Evolutionary conservation across 352 stramenopile genomes (phyloP), one percentile per base, ranked within the genome.

Genomic region (Phytophthora kernoviae): DNA sequence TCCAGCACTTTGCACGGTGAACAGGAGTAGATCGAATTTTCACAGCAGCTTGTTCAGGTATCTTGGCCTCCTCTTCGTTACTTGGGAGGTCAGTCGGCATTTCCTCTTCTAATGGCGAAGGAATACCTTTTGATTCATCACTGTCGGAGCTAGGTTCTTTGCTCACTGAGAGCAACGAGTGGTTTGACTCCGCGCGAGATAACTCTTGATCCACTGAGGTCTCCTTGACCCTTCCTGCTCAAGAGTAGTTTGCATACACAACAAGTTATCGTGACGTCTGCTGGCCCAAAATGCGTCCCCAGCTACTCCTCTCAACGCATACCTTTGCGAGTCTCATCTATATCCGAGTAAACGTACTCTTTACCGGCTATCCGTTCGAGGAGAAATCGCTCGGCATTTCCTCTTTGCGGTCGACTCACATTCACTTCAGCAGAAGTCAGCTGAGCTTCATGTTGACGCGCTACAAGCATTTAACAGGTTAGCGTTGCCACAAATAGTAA

Each of bases 131-230:
- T 18, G 34, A 12, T 17, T 65, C 26, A 4, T 60, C 20, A 15
- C 41, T 43, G 26, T 45, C 34, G 37, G 42, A 65, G 43, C 42
- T 60, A 24, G 39, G 11, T 12, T n/a, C 18, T 39, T 54, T 34
- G 14, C 10, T 20, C 1, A 18, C n/a, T 15, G 58, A 45, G 11
- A 60, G 5, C 24, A 55, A 6, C 7, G 43, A 50, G 36, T 11
- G 15, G 36, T 20, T n/a, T 12, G 45, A 46, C 20, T 33, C 30
- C 14, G 27, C 39, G n/a, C 12, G 26, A 18, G n/a, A n/a, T n/a
- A n/a, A n/a, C n/a, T n/a, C n/a, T n/a, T 39, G 18, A 11, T 40
- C 15, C 11, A 41, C n/a, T 24, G 17, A 8, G 39, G 39, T 22
- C 39, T 22, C 18, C 39, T 44, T 22, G 39, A 44, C 11, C 10